Base-by-base conservation (phyloP, 805 yeast species). In the Sugiyamaella boreocaroliniensis region DNA sequence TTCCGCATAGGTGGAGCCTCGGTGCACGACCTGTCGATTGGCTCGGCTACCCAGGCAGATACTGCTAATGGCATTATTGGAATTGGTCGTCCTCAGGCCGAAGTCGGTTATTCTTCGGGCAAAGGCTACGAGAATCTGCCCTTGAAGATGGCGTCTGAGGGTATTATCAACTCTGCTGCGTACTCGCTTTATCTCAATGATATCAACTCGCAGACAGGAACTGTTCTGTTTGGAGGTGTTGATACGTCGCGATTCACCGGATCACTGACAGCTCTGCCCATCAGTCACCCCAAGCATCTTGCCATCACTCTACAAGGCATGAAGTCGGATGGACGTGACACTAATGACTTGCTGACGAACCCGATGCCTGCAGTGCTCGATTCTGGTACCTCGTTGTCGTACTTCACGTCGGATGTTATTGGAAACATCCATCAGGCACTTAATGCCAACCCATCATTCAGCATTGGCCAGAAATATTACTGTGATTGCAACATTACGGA, bases 31-130 rank as follows among this genome's bases (percentile, higher is more conserved):
- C 69, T 87, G 43, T 81, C 90, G 8, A 78, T 90, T 68, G 97
- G 95, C 1, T 80, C 88, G 15, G 93, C 88, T 2, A 81, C 80
- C 63, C 65, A 68, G 41, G 77, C 88, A 3, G 81, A 82, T 55
- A 82, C 92, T 9, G 67, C 78, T 20, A 73, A 80, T 58, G 96
- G 96, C 50, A 61, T 71, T 40, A 58, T 69, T 43, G 75, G 75
- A 12, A 60, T 71, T 40, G 75, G 75, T 18, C 65, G 72, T 37
- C 66, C 71, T 6, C 85, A 81, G 12, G 73, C 86, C 51, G 96
- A 89, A 67, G 55, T 56, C 46, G 64, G 66, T 18, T 49, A 32
- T 48, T 42, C 49, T 45, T 53, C 55, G 4, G 65, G 65, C 8
- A 26, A 43, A 43, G 46, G 51, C 50, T 87, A 87, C 67, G 74